A percentile compares a stretch with the other conserved stretches of the same genome.
These are phyloP conservation scores for Kitagawia praeruptora DNA, from an alignment of 129 eudicot genomes.

Conservation along the genomic window DNA sequence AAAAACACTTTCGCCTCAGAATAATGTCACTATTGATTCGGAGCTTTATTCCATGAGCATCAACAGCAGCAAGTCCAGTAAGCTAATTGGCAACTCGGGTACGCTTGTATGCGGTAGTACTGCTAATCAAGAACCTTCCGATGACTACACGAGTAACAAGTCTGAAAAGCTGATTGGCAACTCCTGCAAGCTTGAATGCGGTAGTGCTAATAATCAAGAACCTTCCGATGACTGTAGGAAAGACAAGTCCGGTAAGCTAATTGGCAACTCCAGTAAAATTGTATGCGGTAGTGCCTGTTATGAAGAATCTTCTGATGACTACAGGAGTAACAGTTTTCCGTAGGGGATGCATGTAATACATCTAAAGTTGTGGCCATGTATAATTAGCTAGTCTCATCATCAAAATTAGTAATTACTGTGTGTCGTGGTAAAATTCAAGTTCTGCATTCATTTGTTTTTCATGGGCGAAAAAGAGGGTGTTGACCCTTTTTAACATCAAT, in stretches of 20 bases:
- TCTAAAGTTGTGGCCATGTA: no score
- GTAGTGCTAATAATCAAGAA: not conserved
- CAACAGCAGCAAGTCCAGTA: not conserved
- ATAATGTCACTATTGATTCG: not conserved
- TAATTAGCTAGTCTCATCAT: no score
- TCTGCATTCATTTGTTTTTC: no score
- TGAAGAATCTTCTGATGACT: no score
- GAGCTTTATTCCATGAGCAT: not conserved
- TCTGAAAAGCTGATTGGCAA: no score
- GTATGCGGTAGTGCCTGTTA: not conserved
- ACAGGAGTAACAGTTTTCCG: no score
- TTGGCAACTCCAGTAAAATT: not conserved
- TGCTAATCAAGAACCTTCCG: not conserved
- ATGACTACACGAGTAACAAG: not conserved
- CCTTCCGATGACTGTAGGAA: not conserved
- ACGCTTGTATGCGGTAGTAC: not conserved
- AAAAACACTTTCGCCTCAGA: constrained; percentile 19
- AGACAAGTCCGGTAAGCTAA: not conserved
- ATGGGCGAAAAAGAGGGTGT: no score
- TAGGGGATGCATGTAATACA: no score
- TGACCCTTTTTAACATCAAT: no score
- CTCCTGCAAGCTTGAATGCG: not conserved
- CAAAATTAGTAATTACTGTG: no score
- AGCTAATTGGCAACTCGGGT: not conserved
- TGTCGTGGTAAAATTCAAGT: no score